phyloP scores from a whole-genome alignment of 2,329 filamentous ascomycete genomes.

The Ilyonectria mors-panacis region DNA sequence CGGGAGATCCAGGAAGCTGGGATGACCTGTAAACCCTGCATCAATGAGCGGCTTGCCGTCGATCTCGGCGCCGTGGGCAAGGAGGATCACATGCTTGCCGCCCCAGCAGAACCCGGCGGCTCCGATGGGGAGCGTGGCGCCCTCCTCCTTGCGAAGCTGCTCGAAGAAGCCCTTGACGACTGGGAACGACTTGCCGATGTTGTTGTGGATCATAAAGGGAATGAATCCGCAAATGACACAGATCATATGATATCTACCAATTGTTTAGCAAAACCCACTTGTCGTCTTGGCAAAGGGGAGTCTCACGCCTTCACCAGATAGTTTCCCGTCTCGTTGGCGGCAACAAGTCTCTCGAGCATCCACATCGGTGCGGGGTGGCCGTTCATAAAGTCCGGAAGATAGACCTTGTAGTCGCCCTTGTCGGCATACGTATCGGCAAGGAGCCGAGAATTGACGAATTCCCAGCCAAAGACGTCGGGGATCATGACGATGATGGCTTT shows the following conservation, averaged over 20 bases:
- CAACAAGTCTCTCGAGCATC: conserved; percentile 49
- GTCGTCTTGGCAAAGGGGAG: not conserved
- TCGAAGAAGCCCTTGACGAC: conserved; percentile 56
- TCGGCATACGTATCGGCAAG: conserved; percentile 69
- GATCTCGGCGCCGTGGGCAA: conserved; percentile 56
- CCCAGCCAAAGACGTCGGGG: conserved; percentile 70
- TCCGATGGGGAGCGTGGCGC: conserved; percentile 57
- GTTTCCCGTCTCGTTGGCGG: conserved; percentile 40
- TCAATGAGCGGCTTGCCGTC: conserved; percentile 61
- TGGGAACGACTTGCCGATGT: conserved; percentile 51
- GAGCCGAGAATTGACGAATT: conserved; percentile 66
- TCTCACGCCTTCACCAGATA: conserved; percentile 50
- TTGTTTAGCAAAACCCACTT: not conserved
- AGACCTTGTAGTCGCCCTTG: conserved; percentile 64
- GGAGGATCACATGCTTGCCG: conserved; percentile 67
- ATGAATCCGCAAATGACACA: conserved; percentile 45
- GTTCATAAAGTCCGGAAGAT: conserved; percentile 70
- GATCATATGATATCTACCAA: conserved; percentile 45
- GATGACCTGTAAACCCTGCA: conserved; percentile 68
- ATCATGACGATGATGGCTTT: conserved; percentile 68
- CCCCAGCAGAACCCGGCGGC: conserved; percentile 77
- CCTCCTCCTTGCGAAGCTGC: conserved; percentile 53
- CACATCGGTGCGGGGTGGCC: conserved; percentile 51
- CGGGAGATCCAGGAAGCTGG: conserved; percentile 63
- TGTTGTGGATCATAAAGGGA: conserved; percentile 52